phyloP scores from a whole-genome alignment of 805 yeast genomes.

The Sungouiella blattae region DNA sequence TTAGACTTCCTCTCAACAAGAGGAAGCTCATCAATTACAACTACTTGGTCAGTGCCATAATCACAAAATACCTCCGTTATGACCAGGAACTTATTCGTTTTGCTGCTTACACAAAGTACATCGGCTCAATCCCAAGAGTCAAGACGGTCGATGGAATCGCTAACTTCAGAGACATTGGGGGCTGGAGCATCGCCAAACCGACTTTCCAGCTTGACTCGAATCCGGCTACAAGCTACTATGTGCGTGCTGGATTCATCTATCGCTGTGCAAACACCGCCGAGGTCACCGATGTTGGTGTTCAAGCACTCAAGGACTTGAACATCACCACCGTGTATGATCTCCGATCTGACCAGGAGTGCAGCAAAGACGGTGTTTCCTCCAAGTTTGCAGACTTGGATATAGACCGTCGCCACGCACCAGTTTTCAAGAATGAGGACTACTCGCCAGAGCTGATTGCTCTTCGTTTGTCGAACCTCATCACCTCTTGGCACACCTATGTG shows the following conservation, averaged over 20 bases:
- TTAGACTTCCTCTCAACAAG: conserved; percentile 41
- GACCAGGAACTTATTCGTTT: conserved; percentile 55
- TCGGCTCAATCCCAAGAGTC: conserved; percentile 53
- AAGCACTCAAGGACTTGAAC: conserved; percentile 38
- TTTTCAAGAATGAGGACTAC: conserved; percentile 49
- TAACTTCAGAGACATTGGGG: conserved; percentile 81
- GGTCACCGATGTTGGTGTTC: conserved; percentile 50
- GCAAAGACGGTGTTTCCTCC: conserved; percentile 35
- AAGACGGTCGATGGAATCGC: conserved; percentile 60
- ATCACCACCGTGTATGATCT: conserved; percentile 63
- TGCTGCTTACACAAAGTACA: conserved; percentile 26
- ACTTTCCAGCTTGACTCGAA: conserved; percentile 14
- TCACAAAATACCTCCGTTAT: conserved; percentile 47
- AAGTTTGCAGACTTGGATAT: conserved; percentile 9
- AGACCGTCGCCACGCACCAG: conserved; percentile 52
- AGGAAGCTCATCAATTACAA: conserved; percentile 55
- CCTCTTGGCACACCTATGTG: conserved; percentile 61
- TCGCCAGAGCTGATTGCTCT: conserved; percentile 64
- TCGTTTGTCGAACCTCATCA: conserved; percentile 50
- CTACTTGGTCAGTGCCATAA: conserved; percentile 44
- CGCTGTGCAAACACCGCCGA: conserved; percentile 61
- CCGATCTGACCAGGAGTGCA: conserved; percentile 57
- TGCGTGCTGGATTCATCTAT: conserved; percentile 52
- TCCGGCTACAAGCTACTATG: conserved; percentile 27
- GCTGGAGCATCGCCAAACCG: conserved; percentile 49